Base-by-base conservation (phyloP, 371 early-diverging fungal species). In the Rhizopus delemar region DNA sequence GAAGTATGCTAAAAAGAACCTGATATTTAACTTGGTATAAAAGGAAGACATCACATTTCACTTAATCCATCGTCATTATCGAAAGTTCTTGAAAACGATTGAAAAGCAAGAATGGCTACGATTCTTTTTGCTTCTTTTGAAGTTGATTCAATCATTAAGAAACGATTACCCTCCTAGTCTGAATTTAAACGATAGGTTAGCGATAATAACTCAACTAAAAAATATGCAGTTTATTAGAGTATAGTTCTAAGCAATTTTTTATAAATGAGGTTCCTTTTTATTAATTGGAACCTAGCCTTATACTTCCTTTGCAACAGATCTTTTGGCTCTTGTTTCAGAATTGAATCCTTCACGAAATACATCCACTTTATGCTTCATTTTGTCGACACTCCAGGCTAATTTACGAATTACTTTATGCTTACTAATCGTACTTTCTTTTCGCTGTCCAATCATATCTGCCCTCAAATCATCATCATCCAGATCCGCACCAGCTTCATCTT, bases 301-400 rank as follows among this genome's bases (percentile, higher is more conserved):
- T 41, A 53, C 39, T 63, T 77, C 74, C 48, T 77, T 77, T 28
- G 69, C 53, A 9, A 77, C 74, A 34, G 67, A 36, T 41, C 70
- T 59, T 16, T 48, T 63, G 5, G 62, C 63, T 8, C 74, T 71
- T 41, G 56, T 59, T 60, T 77, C 74, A 22, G 74, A 74, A 56
- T 77, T 77, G 39, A 73, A 75, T n/a, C 73, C 73, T 61, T 70
- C 71, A 13, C 61, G 59, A 6, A 75, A 38, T 0, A 54, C 41
- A 39, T 73, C 69, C 2, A 73, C 65, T 41, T 71, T 73, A 9
- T 73, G 55, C 31, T 70, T 73, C 16, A 73, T 60, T 41, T 71
- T 53, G 46, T 77, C 77, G 12, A 68, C 41, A 15, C 74, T 56
- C 72, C 71, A 68, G 5, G 69, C 53, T 2, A 71, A 28, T 35